A percentile compares a stretch with the other conserved stretches of the same genome.
Evolutionary conservation across 345 rosid species (phyloP).

Genomic region (Iberis pinnata): DNA sequence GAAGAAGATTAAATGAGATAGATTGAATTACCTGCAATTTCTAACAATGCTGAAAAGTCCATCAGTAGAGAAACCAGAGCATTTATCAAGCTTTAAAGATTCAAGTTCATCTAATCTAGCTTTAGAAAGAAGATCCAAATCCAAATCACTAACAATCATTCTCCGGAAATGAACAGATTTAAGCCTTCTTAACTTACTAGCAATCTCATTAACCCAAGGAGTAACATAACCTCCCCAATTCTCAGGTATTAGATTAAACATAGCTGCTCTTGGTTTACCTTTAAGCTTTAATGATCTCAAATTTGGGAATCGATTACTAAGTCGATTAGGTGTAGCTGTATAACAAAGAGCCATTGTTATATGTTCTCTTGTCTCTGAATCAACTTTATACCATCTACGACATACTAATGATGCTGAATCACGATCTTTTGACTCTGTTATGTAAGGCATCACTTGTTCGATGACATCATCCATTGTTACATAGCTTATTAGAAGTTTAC

Average conservation of each 20-base stretch:
- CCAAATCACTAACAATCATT: conserved; percentile 77
- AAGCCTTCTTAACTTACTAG: conserved; percentile 42
- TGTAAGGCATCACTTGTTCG: conserved; percentile 54
- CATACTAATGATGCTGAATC: conserved; percentile 76
- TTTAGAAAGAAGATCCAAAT: conserved; percentile 54
- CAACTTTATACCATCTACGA: conserved; percentile 64
- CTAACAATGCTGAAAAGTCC: conserved; percentile 65
- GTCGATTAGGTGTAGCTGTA: conserved; percentile 59
- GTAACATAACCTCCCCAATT: conserved; percentile 86
- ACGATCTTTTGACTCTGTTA: conserved; percentile 64
- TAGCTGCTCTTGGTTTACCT: conserved; percentile 91
- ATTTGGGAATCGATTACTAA: conserved; percentile 49
- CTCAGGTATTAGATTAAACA: conserved; percentile 88
- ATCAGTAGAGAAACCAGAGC: conserved; percentile 83
- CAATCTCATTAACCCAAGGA: conserved; percentile 68
- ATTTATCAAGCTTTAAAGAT: conserved; percentile 70
- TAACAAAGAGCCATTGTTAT: conserved; percentile 79
- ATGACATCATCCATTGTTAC: conserved; percentile 52
- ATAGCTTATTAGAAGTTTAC: conserved; percentile 18
- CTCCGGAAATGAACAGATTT: conserved; percentile 67
- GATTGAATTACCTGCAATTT: conserved; percentile 60
- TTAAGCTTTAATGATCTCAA: conserved; percentile 78
- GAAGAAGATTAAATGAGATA: no score
- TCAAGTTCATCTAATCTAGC: conserved; percentile 42
- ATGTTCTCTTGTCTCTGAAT: conserved; percentile 71